Percentiles rank a stretch among this genome's conserved stretches.
Conservation (phyloP, 2,329 filamentous ascomycete species). For the Talaromyces sp. region DNA sequence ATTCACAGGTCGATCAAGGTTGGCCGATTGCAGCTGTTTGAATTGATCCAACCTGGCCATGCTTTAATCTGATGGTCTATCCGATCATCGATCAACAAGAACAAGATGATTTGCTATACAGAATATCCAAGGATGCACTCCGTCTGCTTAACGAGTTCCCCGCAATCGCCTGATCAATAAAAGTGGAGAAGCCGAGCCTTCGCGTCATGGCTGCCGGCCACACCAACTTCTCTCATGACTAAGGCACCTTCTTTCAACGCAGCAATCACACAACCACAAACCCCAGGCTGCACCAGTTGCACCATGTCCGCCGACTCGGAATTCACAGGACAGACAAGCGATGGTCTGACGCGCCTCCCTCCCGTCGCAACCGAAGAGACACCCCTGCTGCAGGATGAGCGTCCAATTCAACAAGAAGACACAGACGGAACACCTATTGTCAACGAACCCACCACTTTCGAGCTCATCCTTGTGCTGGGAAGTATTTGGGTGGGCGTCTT, state of each 20-base stretch:
- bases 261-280: not conserved
- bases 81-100: not conserved
- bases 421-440: slow-evolving; percentile 25
- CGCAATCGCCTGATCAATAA: not conserved
- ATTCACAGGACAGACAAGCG: slow-evolving; percentile 14
- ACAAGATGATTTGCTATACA: not conserved
- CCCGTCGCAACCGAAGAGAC: slow-evolving; percentile 19
- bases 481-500: slow-evolving; percentile 55
- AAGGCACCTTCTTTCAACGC: not conserved
- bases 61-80: not conserved
- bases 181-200: not conserved
- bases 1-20: not conserved
- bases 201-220: not conserved
- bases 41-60: not conserved
- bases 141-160: not conserved
- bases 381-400: slow-evolving; percentile 13
- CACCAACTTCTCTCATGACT: not conserved
- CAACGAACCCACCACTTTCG: slow-evolving; percentile 48
- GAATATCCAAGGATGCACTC: too few relatives aligned
- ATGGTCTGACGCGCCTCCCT: slow-evolving; percentile 16
- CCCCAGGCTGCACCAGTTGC: not conserved
- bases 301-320: slow-evolving; percentile 13
- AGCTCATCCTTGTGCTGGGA: slow-evolving; percentile 49
- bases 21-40: not conserved
- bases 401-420: slow-evolving; percentile 4